Evolutionary conservation across 225 moss, liverwort and hornwort species (phyloP).

Genomic region (Marchantia polymorpha): DNA sequence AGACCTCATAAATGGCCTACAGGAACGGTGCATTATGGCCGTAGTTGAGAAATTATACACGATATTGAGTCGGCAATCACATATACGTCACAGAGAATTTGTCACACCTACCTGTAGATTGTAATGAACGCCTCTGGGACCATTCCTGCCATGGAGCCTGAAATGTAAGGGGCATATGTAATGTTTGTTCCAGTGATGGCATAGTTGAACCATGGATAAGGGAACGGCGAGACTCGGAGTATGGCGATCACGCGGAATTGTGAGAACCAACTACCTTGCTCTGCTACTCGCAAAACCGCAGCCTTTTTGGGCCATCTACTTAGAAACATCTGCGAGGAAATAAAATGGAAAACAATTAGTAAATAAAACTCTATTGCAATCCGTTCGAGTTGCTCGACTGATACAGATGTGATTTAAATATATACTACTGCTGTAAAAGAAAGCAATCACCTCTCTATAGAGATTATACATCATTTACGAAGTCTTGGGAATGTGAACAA

Average conservation of each 20-base stretch:
- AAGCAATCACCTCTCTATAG: too few species aligned
- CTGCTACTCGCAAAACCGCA: conserved; percentile 79
- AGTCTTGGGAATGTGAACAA: too few species aligned
- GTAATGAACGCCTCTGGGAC: conserved; percentile 92
- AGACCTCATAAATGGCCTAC: not conserved
- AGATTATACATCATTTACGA: too few species aligned
- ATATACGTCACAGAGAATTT: not conserved
- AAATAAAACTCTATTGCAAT: too few species aligned
- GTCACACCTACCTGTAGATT: conserved; percentile 65
- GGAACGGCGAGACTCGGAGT: conserved; percentile 86
- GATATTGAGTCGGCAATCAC: too few species aligned
- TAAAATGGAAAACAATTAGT: not conserved
- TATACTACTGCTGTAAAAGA: too few species aligned
- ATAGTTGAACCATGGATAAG: conserved; percentile 90
- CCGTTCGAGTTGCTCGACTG: too few species aligned
- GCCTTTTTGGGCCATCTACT: conserved; percentile 85
- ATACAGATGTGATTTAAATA: too few species aligned
- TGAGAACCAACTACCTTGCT: conserved; percentile 71
- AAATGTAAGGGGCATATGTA: conserved; percentile 70
- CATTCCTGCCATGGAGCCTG: conserved; percentile 87
- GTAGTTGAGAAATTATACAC: too few species aligned
- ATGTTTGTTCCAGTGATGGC: conserved; percentile 85
- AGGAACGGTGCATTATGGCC: not conserved
- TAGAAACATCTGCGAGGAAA: conserved; percentile 51
- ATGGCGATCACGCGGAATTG: conserved; percentile 77